Percentiles rank a stretch among this genome's conserved stretches.
phyloP scores from a whole-genome alignment of 129 eudicot species.

The Arctium lappa region DNA sequence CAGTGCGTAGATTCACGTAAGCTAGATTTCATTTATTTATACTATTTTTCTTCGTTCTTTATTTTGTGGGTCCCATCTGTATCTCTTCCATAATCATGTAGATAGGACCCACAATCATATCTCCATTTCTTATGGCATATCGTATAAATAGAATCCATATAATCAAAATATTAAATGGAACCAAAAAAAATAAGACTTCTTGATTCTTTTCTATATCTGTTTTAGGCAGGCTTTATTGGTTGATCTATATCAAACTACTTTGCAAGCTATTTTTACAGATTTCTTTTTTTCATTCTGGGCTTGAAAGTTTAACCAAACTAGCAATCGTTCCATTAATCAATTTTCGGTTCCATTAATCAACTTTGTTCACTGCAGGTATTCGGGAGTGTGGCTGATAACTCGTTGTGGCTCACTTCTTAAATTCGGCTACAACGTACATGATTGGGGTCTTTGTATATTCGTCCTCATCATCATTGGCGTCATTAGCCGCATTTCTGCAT shows the following conservation, averaged over 20 bases:
- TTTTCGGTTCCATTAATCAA: not conserved
- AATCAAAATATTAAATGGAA: too few species aligned
- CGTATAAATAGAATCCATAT: too few species aligned
- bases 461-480: slow-evolving; percentile 52
- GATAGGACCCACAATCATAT: too few species aligned
- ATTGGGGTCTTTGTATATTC: slow-evolving; percentile 56
- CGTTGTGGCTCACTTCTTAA: slow-evolving; percentile 63
- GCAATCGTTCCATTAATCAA: not conserved
- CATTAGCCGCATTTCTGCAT: slow-evolving; percentile 52
- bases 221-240: not conserved
- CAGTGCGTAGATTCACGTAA: too few species aligned
- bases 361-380: slow-evolving; percentile 47
- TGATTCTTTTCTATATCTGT: too few species aligned
- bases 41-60: too few species aligned
- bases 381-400: slow-evolving; percentile 78
- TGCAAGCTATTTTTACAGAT: not conserved
- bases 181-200: too few species aligned
- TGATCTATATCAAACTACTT: not conserved
- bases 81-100: too few species aligned
- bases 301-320: not conserved
- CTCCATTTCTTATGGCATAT: too few species aligned
- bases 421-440: slow-evolving; percentile 49
- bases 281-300: not conserved
- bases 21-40: too few species aligned
- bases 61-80: too few species aligned